These are phyloP conservation scores for Coemansia sp. DNA, from an alignment of 192 early-diverging fungal species.

Conservation along the genomic window DNA sequence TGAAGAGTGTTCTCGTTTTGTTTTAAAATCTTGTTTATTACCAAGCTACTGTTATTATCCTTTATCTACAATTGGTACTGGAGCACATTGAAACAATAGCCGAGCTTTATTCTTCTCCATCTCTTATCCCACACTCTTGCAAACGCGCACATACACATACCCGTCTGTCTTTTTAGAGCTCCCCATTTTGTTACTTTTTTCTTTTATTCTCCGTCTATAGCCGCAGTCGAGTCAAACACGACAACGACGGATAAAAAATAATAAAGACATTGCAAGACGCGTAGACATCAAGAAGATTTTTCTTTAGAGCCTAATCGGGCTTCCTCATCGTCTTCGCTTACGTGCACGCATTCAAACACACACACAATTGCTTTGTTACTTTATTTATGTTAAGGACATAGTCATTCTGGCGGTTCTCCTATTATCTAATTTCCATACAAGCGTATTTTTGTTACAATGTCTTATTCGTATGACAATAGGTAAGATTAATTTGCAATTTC, in stretches of 20 bases:
- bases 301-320: too few species aligned
- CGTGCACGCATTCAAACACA: background rate
- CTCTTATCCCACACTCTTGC: background rate
- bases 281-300: too few species aligned
- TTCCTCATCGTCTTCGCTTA: background rate
- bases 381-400: too few species aligned
- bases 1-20: background rate
- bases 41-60: too few species aligned
- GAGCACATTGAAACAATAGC: background rate
- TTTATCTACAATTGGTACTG: too few species aligned
- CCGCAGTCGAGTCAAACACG: too few species aligned
- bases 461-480: slow-evolving; percentile 49
- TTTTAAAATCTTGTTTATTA: background rate
- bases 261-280: too few species aligned
- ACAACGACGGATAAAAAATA: too few species aligned
- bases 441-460: slow-evolving; percentile 15
- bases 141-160: background rate
- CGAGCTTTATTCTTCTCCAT: background rate
- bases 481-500: slow-evolving; percentile 11
- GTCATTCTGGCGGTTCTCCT: background rate
- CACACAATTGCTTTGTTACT: background rate
- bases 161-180: slow-evolving; percentile 1
- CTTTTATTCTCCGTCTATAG: background rate
- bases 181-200: slow-evolving; percentile 2
- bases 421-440: background rate